phyloP scores from a whole-genome alignment of 768 basidiomycete genomes.

The Leucocoprinus leucothites region DNA sequence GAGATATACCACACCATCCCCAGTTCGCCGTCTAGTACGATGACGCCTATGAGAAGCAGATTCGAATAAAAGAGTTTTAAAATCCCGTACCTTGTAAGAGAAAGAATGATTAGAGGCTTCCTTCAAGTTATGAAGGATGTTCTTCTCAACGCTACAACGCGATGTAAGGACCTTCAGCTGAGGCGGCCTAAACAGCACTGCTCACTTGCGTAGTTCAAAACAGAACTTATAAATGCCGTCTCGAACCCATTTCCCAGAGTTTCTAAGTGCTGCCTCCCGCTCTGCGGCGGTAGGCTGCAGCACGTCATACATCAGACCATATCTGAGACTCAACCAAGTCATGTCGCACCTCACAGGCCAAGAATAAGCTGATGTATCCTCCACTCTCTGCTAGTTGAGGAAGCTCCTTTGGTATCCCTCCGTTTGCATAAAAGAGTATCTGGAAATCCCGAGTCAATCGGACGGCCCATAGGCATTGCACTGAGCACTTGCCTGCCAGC shows the following conservation, averaged over 20 bases:
- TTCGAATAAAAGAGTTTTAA: too few relatives aligned
- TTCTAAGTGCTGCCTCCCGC: slow-evolving; percentile 57
- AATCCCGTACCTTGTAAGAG: slow-evolving; percentile 48
- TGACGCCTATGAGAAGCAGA: neutral
- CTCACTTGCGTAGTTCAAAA: slow-evolving; percentile 75
- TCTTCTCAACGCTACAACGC: slow-evolving; percentile 36
- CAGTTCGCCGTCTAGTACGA: slow-evolving; percentile 74
- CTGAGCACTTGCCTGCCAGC: slow-evolving; percentile 57
- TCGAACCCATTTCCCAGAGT: slow-evolving; percentile 75
- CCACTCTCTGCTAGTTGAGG: slow-evolving; percentile 37
- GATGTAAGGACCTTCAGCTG: neutral
- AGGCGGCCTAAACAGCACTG: neutral
- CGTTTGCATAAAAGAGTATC: slow-evolving; percentile 84
- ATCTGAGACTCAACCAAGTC: neutral
- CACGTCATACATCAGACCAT: neutral
- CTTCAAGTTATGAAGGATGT: slow-evolving; percentile 56
- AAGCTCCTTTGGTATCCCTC: slow-evolving; percentile 55
- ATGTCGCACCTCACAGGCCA: slow-evolving; percentile 72
- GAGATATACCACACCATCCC: slow-evolving; percentile 62
- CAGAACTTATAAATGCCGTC: slow-evolving; percentile 84
- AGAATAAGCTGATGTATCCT: slow-evolving; percentile 69
- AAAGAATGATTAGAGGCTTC: slow-evolving; percentile 84
- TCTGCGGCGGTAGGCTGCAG: slow-evolving; percentile 76
- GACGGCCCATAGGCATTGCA: neutral
- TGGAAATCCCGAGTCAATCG: slow-evolving; percentile 24